Evolutionary conservation across 2,329 filamentous ascomycete genomes (phyloP), one percentile per base, ranked within the genome.

Genomic region (Venturia aucupariae): DNA sequence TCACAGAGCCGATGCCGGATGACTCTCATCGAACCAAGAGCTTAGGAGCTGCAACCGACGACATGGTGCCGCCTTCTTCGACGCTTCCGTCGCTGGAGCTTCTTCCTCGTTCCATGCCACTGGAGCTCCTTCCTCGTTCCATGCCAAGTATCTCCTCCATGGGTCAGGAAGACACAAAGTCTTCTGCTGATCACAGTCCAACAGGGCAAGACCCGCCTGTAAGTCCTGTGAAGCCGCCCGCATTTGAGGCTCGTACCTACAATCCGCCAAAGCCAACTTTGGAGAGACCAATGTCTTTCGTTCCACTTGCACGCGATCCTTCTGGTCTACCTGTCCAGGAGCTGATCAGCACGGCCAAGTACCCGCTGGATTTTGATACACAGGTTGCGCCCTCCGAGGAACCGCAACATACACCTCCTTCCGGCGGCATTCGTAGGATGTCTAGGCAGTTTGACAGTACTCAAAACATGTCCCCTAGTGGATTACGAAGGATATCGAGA

Each of bases 251-350:
- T 11, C 44, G 59, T 24, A 15, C 46, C 13, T 62, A 44, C 32
- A 22, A 63, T 30, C 41, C 59, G 4, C 48, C 60, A 4, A 48
- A 27, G 19, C 62, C 65, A 30, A 39, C 22, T 38, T 22, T 63
- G 2, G 69, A 70, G 27, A 70, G 72, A 11, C 68, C 70, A 3
- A 66, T 72, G 65, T 72, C 71, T 4, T 73, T 71, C 59, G 65
- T 69, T 65, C 68, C 67, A n/a, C 65, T 70, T 30, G 65, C 67
- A 41, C 62, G 67, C 35, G 69, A 71, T 61, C 48, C 61, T 22
- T 48, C 32, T 32, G 71, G 67, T 19, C n/a, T 46, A 2, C 64
- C 64, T 22, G 22, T 38, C 11, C 59, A 62, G 22, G 64, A 65
- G 35, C 7, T 63, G 27, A 65, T 65, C 44, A 65, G 55, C 46